A percentile compares a stretch with the other conserved stretches of the same genome.
Evolutionary conservation across 345 rosid species (phyloP).

Genomic region (Citrus inodora): DNA sequence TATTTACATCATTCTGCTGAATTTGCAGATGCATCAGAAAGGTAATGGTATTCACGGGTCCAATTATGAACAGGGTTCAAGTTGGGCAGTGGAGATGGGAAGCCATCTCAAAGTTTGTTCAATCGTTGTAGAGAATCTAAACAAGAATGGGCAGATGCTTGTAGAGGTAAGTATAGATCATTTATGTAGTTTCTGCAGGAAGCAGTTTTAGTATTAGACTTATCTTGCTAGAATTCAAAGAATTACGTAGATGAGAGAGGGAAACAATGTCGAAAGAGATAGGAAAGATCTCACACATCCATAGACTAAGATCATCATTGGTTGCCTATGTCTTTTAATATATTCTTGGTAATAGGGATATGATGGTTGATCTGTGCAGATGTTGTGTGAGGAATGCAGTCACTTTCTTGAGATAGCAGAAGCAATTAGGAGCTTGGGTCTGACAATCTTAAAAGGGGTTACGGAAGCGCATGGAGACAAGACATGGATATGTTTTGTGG

Average conservation of each 20-base stretch:
- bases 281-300: neutral
- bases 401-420: slow-evolving; percentile 95
- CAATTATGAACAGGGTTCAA: slow-evolving; percentile 54
- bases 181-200: neutral
- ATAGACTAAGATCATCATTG: neutral
- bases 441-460: slow-evolving; percentile 80
- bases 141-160: slow-evolving; percentile 79
- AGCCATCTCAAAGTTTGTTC: slow-evolving; percentile 89
- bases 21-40: slow-evolving; percentile 61
- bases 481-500: slow-evolving; percentile 84
- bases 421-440: slow-evolving; percentile 77
- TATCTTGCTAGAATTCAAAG: neutral
- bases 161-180: slow-evolving; percentile 57
- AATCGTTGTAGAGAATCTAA: slow-evolving; percentile 84
- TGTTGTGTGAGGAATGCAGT: slow-evolving; percentile 87
- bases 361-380: slow-evolving; percentile 47
- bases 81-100: slow-evolving; percentile 89
- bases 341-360: slow-evolving; percentile 2
- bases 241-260: neutral
- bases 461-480: slow-evolving; percentile 75
- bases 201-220: slow-evolving; percentile 4
- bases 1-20: slow-evolving; percentile 5
- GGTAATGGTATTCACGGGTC: slow-evolving; percentile 39
- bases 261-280: slow-evolving; percentile 1
- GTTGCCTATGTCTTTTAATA: neutral